Conservation (phyloP, 768 basidiomycete species). For the Krasilnikovozyma curviuscula region DNA sequence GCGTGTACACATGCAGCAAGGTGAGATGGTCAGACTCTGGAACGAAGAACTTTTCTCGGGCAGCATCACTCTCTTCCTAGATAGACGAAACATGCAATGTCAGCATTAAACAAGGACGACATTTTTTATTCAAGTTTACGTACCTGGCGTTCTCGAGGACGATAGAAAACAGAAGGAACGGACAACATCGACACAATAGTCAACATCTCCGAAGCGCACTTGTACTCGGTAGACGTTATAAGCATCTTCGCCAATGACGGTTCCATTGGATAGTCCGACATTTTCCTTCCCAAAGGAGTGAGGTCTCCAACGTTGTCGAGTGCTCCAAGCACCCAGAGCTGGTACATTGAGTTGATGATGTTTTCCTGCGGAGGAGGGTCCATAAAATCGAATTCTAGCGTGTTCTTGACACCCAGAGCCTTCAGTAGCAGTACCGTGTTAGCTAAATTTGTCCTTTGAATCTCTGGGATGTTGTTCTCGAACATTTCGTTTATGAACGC, state of each 20-base stretch:
- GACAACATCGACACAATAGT: constrained; percentile 98
- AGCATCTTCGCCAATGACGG: constrained; percentile 98
- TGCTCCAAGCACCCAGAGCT: constrained; percentile 95
- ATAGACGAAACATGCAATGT: no score
- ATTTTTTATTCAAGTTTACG: no score
- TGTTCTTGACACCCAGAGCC: constrained; percentile 87
- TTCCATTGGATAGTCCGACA: constrained; percentile 99
- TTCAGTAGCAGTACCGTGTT: constrained; percentile 90
- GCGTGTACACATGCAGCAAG: constrained; percentile 83
- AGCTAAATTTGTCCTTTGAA: constrained; percentile 90
- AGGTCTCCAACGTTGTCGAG: constrained; percentile 95
- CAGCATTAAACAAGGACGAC: no score
- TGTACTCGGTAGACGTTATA: constrained; percentile 81
- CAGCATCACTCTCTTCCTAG: constrained; percentile 96
- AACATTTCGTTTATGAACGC: constrained; percentile 93
- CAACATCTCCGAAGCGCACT: constrained; percentile 85
- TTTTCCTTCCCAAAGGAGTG: constrained; percentile 76
- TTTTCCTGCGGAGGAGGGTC: constrained; percentile 99
- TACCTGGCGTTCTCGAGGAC: constrained; percentile 89
- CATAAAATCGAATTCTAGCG: constrained; percentile 99
- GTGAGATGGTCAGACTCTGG: constrained; percentile 96
- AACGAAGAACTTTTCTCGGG: constrained; percentile 94
- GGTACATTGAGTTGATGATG: constrained; percentile 98
- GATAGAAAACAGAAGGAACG: constrained; percentile 91
- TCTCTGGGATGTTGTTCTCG: constrained; percentile 89